Evolutionary conservation across 2,329 filamentous ascomycete genomes (phyloP), one percentile per base, ranked within the genome.

Genomic region (Pseudogymnoascus sp.): DNA sequence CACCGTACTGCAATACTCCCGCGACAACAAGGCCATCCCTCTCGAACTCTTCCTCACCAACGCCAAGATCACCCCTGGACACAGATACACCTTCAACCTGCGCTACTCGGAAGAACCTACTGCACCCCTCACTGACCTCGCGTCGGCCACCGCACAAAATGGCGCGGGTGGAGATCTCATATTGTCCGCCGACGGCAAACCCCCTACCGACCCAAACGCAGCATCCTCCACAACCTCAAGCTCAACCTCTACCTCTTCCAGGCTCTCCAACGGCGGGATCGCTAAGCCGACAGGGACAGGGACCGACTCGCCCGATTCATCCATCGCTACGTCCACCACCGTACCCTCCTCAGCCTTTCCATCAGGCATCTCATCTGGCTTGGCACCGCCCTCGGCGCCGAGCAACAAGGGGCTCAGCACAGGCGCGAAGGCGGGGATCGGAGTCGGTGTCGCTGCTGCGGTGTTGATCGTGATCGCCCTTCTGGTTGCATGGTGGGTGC

Each of bases 351-450:
- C 14, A 14, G 23, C 14, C n/a, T 8, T 11, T 7, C 23, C 46
- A n/a, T 31, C 14, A 16, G 46, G 25, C 14, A 2, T 3, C 23
- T 11, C 40, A 11, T 23, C 23, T 7, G 8, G 3, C 46, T 0
- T 16, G 8, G 25, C 8, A 16, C 18, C 18, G 14, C 18, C 1
- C 9, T 23, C 40, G 7, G 3, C 40, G 4, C 8, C 46, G n/a
- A 28, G 14, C 46, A 2, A 2, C 46, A 6, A 9, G 3, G 46
- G 46, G 3, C 46, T 53, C 46, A 53, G 46, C 46, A 53, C 46
- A 1, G 46, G 46, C 23, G 46, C 46, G 25, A 53, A 53, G 46
- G 46, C 46, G n/a, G 46, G 46, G 14, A 53, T 53, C 46, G 46
- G 46, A 53, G 46, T 28, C 23, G 46, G 46, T 31, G 46, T 53